Conservation (phyloP, 768 basidiomycete species). For the Trametes cingulata region DNA sequence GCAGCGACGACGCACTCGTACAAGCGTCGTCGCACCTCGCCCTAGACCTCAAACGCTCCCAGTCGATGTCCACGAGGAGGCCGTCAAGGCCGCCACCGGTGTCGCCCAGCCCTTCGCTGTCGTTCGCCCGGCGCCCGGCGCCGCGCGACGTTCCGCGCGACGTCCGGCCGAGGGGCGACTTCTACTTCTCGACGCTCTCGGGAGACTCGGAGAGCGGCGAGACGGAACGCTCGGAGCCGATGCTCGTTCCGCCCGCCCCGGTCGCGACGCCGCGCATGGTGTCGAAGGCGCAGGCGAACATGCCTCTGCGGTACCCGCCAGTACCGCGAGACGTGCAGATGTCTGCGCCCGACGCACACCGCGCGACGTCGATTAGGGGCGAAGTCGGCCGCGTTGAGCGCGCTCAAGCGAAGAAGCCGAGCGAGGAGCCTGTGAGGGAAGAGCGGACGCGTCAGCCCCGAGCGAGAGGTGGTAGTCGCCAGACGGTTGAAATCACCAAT, state of each 20-base stretch:
- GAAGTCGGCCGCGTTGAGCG: background rate
- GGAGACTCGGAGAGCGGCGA: background rate
- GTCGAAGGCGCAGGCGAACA: conserved; percentile 1
- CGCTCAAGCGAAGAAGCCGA: background rate
- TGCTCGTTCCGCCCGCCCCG: conserved; percentile 3
- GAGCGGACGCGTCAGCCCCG: background rate
- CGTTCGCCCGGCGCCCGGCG: background rate
- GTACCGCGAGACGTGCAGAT: conserved; percentile 1
- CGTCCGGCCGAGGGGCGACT: background rate
- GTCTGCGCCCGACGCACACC: background rate
- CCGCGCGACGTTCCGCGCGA: conserved; percentile 5
- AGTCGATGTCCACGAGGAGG: background rate
- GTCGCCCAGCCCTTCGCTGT: background rate
- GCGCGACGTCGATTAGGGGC: background rate
- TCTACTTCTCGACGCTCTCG: background rate
- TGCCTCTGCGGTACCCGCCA: conserved; percentile 1
- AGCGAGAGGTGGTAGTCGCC: background rate
- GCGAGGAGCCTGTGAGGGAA: background rate
- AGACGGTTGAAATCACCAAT: background rate
- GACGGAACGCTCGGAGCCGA: conserved; percentile 1
- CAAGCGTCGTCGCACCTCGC: background rate
- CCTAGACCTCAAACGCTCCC: background rate
- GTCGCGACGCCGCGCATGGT: background rate
- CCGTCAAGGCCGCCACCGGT: background rate
- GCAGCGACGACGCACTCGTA: background rate